These are phyloP conservation scores for Yarrowia divulgata DNA, from an alignment of 805 yeast genomes.

Conservation along the genomic window DNA sequence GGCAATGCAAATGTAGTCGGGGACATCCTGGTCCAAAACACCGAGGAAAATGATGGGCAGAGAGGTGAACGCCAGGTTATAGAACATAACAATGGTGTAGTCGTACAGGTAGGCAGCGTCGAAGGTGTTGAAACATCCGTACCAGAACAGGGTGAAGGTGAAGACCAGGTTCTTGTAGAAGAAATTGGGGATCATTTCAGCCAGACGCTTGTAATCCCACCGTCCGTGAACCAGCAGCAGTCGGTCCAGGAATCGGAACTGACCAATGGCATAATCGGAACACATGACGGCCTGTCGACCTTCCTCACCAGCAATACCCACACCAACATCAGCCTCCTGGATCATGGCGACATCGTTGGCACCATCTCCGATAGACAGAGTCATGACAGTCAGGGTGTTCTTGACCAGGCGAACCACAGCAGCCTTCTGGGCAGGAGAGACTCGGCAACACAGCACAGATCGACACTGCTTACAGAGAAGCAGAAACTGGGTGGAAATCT, in stretches of 20 bases:
- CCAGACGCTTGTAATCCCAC: slow-evolving; percentile 77
- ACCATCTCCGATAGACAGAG: slow-evolving; percentile 85
- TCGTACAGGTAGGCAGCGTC: slow-evolving; percentile 82
- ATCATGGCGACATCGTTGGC: slow-evolving; percentile 91
- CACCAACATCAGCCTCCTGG: slow-evolving; percentile 84
- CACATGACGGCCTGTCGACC: slow-evolving; percentile 90
- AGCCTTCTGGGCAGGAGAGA: slow-evolving; percentile 87
- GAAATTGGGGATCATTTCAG: slow-evolving; percentile 83
- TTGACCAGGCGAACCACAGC: slow-evolving; percentile 75
- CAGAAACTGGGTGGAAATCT: slow-evolving; percentile 62
- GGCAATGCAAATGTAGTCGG: slow-evolving; percentile 67
- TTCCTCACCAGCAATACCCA: slow-evolving; percentile 88
- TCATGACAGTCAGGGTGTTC: slow-evolving; percentile 70
- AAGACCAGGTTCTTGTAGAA: slow-evolving; percentile 80
- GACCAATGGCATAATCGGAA: slow-evolving; percentile 83
- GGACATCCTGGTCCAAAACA: slow-evolving; percentile 78
- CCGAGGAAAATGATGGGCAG: slow-evolving; percentile 79
- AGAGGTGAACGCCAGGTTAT: slow-evolving; percentile 83
- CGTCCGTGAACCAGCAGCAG: slow-evolving; percentile 79
- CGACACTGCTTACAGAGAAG: slow-evolving; percentile 78
- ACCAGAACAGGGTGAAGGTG: slow-evolving; percentile 81
- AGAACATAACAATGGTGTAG: slow-evolving; percentile 79
- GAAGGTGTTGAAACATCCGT: slow-evolving; percentile 69
- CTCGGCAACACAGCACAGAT: slow-evolving; percentile 82
- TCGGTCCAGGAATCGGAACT: slow-evolving; percentile 72